Conservation (phyloP, 179 eudicot genomes). For the Dionaea muscipula region DNA sequence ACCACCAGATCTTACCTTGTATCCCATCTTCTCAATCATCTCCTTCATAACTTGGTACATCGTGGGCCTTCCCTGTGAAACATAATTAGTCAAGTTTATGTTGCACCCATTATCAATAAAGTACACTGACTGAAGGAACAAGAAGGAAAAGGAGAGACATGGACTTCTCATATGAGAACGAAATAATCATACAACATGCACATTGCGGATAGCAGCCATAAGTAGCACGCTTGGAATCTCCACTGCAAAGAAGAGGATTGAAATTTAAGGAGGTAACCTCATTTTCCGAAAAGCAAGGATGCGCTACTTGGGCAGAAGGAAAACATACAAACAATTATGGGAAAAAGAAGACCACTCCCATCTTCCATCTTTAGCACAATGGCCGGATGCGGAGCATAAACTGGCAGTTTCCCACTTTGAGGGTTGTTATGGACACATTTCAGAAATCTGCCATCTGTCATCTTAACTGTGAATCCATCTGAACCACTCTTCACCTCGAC, state of each 20-base stretch:
- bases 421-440: slow-evolving; percentile 83
- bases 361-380: slow-evolving; percentile 96
- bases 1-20: slow-evolving; percentile 65
- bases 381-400: slow-evolving; percentile 89
- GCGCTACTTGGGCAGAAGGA: slow-evolving; percentile 4
- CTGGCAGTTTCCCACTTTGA: slow-evolving; percentile 67
- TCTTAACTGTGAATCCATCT: slow-evolving; percentile 72
- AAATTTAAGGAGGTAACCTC: background rate
- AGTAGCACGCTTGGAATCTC: slow-evolving; percentile 90
- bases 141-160: background rate
- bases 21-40: slow-evolving; percentile 95
- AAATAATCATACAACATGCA: slow-evolving; percentile 49
- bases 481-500: slow-evolving; percentile 88
- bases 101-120: background rate
- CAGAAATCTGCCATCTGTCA: slow-evolving; percentile 74
- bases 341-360: slow-evolving; percentile 86
- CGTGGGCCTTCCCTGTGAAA: slow-evolving; percentile 76
- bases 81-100: slow-evolving; percentile 1
- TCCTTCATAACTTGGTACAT: slow-evolving; percentile 78
- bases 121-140: background rate
- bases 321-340: slow-evolving; percentile 83
- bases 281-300: background rate
- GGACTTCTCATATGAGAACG: background rate
- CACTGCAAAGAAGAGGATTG: slow-evolving; percentile 38
- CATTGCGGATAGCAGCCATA: slow-evolving; percentile 86